These are phyloP conservation scores for Auricularia sp. DNA, from an alignment of 768 basidiomycete species.

Conservation along the genomic window DNA sequence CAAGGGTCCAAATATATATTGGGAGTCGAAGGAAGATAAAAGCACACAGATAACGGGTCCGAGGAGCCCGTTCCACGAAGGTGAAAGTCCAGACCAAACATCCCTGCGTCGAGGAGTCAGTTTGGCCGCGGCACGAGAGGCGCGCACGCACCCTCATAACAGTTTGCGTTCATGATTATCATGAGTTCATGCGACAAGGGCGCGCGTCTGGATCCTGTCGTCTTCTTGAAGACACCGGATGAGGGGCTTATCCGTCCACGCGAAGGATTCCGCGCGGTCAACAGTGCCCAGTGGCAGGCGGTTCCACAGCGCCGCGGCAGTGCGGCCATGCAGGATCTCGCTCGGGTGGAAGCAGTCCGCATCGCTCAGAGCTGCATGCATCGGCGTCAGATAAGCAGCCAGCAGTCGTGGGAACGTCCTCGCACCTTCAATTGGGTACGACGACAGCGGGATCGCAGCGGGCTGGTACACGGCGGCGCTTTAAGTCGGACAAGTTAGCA, in stretches of 20 bases:
- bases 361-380: conserved; percentile 3
- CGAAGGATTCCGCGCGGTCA: background rate
- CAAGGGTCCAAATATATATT: too few relatives aligned
- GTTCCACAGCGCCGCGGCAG: conserved; percentile 1
- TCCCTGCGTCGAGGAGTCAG: too few relatives aligned
- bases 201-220: conserved; percentile 3
- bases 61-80: too few relatives aligned
- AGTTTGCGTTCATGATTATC: background rate
- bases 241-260: background rate
- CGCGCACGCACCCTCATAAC: background rate
- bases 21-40: too few relatives aligned
- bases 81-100: too few relatives aligned
- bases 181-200: background rate
- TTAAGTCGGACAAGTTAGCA: background rate
- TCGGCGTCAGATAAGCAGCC: background rate
- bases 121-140: background rate
- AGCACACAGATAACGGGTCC: too few relatives aligned
- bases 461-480: conserved; percentile 7
- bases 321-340: background rate
- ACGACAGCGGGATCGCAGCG: background rate
- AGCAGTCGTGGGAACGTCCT: background rate
- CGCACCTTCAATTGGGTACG: conserved; percentile 5
- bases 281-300: background rate
- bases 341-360: conserved; percentile 7
- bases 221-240: conserved; percentile 3